Evolutionary conservation across 371 early-diverging fungal genomes (phyloP).

Genomic region (Lichtheimia ramosa): DNA sequence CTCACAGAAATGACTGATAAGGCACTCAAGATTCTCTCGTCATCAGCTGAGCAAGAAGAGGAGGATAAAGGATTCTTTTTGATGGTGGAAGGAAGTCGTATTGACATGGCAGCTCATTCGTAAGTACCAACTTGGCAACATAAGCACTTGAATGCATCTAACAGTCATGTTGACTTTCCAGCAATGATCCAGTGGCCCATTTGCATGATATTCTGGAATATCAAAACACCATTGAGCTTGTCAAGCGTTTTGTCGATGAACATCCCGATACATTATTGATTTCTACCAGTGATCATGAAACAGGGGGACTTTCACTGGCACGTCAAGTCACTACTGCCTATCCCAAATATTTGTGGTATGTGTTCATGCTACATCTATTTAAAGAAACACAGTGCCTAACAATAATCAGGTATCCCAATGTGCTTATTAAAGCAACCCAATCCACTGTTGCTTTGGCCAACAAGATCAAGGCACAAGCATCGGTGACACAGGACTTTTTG

Average conservation of each 20-base stretch:
- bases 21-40: constrained; percentile 69
- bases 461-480: constrained; percentile 11
- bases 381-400: not conserved
- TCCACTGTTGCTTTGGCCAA: constrained; percentile 67
- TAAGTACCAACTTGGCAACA: constrained; percentile 23
- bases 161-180: constrained; percentile 15
- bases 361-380: not conserved
- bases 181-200: constrained; percentile 92
- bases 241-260: constrained; percentile 70
- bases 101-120: constrained; percentile 85
- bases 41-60: constrained; percentile 8
- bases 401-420: constrained; percentile 61
- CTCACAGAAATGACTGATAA: constrained; percentile 82
- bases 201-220: constrained; percentile 89
- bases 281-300: constrained; percentile 93
- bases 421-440: constrained; percentile 60
- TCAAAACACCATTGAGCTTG: constrained; percentile 72
- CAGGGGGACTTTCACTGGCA: constrained; percentile 87
- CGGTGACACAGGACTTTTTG: not conserved
- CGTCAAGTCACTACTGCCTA: constrained; percentile 63
- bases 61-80: constrained; percentile 83
- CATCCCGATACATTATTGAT: constrained; percentile 86
- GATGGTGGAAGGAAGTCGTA: constrained; percentile 95
- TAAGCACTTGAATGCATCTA: too few relatives aligned
- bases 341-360: constrained; percentile 84